phyloP scores from a whole-genome alignment of 2,329 filamentous ascomycete genomes.

The Paramyrothecium sp. region DNA sequence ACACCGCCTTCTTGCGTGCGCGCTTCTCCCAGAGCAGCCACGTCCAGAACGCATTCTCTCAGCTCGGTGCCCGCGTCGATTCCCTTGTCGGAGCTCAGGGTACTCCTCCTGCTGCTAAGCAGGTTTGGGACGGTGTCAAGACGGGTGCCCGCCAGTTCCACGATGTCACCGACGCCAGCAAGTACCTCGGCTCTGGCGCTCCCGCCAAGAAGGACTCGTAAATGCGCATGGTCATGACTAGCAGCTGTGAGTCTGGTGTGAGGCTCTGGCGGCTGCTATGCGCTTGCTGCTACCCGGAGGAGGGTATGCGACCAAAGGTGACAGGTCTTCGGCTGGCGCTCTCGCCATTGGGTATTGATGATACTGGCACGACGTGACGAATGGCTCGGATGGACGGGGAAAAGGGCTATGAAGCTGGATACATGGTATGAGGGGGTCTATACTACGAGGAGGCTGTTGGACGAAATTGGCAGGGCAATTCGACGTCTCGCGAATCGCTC shows the following conservation, averaged over 20 bases:
- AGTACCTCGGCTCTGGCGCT: constrained; percentile 62
- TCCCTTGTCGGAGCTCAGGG: constrained; percentile 82
- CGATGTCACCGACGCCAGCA: constrained; percentile 74
- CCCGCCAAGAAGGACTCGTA: constrained; percentile 48
- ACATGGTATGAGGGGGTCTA: too few relatives aligned
- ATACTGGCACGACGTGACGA: too few relatives aligned
- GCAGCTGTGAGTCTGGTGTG: neutral
- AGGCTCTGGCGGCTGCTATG: neutral
- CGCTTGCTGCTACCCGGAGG: too few relatives aligned
- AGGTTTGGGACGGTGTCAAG: constrained; percentile 82
- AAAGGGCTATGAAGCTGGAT: too few relatives aligned
- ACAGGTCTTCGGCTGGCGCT: too few relatives aligned
- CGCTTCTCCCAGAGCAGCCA: constrained; percentile 88
- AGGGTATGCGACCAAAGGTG: too few relatives aligned
- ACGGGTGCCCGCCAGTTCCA: constrained; percentile 69
- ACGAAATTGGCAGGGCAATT: too few relatives aligned
- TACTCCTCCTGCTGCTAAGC: constrained; percentile 74
- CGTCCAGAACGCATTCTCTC: constrained; percentile 78
- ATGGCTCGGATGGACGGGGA: too few relatives aligned
- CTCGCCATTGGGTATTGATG: too few relatives aligned
- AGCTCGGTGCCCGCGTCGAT: constrained; percentile 74
- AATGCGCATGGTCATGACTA: constrained; percentile 2
- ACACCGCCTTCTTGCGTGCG: constrained; percentile 89
- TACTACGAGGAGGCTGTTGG: too few relatives aligned
- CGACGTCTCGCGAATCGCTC: too few relatives aligned